Base-by-base conservation (phyloP, 2,329 filamentous ascomycete species). In the Amphichorda felina region DNA sequence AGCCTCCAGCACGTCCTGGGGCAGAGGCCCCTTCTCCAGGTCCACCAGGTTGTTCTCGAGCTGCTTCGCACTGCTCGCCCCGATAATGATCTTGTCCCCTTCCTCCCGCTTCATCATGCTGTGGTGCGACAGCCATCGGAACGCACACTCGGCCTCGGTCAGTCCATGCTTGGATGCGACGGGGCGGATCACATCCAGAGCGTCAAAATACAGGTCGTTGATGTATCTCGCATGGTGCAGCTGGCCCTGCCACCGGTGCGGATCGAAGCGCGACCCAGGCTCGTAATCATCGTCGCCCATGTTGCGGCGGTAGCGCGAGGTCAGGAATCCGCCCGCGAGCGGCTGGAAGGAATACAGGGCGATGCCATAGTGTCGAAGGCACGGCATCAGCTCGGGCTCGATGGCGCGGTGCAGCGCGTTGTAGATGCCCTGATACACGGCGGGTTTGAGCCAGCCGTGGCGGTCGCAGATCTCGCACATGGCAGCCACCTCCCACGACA, bases 1-100 rank as follows among this genome's bases (percentile, higher is more conserved):
- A 22, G 69, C 72, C 47, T 76, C 58, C 7, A 88, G 65, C 11
- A 88, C 74, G 29, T 84, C 81, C 4, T 81, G 70, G 0, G 82
- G 81, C 38, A 89, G 53, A 1, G 80, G 80, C 0, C 80, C 77
- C 64, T 66, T 66, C 45, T 71, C 63, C 4, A 75, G 45, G 34
- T 59, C 55, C 26, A 60, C 53, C 30, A 74, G 43, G 38, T 74
- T 74, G 38, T 59, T 51, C 38, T 65, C 57, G 18, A 75, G 52
- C 49, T 75, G 69, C 27, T 59, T 53, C 18, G 59, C 43, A 36
- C 57, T 66, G 35, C 61, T 66, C 13, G 69, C 60, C 2, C 70
- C 71, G 22, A 73, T 59, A 22, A 75, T 60, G 33, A 74, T 47
- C 0, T 60, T 66, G 46, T 72, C 70, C 14, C 57, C 56, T 5